A percentile compares a stretch with the other conserved stretches of the same genome.
Conservation (phyloP, 1,284 basidiomycete genomes). For the Moesziomyces globuligerus region DNA sequence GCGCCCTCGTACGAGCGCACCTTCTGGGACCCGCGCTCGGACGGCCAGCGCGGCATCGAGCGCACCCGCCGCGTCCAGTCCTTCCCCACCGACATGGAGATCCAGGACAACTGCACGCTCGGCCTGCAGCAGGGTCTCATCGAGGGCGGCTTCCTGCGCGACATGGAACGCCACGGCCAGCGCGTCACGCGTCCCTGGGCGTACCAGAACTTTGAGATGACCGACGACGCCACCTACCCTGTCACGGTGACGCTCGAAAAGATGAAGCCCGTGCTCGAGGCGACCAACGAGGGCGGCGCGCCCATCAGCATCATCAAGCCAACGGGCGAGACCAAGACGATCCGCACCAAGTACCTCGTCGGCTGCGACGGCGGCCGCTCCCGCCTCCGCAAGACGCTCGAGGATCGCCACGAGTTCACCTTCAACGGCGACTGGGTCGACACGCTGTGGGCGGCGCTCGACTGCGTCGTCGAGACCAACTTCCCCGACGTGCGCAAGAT, state of each 20-base stretch:
- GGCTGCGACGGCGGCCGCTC: slow-evolving; percentile 68
- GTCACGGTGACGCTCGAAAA: slow-evolving; percentile 60
- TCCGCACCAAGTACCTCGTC: slow-evolving; percentile 68
- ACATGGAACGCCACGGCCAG: slow-evolving; percentile 67
- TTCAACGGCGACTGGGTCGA: slow-evolving; percentile 64
- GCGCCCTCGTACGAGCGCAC: slow-evolving; percentile 68
- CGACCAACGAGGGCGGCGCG: slow-evolving; percentile 53
- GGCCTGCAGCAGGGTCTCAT: slow-evolving; percentile 69
- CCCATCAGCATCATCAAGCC: slow-evolving; percentile 58
- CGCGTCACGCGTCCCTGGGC: slow-evolving; percentile 65
- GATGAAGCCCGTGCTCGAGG: slow-evolving; percentile 56
- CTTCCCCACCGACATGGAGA: slow-evolving; percentile 69
- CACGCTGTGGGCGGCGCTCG: slow-evolving; percentile 63
- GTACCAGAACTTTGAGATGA: slow-evolving; percentile 57
- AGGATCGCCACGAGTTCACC: slow-evolving; percentile 50
- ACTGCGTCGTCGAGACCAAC: slow-evolving; percentile 64
- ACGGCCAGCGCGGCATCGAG: slow-evolving; percentile 63
- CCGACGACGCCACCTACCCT: slow-evolving; percentile 42
- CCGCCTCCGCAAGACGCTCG: slow-evolving; percentile 65
- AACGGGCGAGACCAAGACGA: slow-evolving; percentile 59
- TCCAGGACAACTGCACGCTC: slow-evolving; percentile 68
- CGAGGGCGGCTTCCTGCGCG: slow-evolving; percentile 67
- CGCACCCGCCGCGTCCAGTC: slow-evolving; percentile 68
- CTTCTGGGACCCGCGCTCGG: slow-evolving; percentile 67
- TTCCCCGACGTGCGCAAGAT: slow-evolving; percentile 65